Base-by-base conservation (phyloP, 805 yeast genomes). In the Lipomyces orientalis region DNA sequence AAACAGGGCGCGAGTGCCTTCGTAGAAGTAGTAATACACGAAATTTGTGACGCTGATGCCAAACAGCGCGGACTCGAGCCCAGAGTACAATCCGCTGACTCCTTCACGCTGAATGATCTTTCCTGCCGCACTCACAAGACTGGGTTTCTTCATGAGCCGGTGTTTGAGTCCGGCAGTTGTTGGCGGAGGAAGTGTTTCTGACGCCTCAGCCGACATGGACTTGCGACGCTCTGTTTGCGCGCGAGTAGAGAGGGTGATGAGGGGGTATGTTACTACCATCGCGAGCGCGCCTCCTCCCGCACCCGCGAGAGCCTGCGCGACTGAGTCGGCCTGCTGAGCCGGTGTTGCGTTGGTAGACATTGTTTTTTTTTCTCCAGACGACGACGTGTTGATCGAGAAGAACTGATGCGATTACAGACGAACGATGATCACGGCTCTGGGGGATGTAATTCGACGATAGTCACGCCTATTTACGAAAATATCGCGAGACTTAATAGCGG, bases 271-370 rank as follows among this genome's bases (percentile, higher is more conserved):
- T 52, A 92, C 87, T 0, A 89, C 85, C 89, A 92, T 90, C 1
- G 97, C 86, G 35, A 91, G 83, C 29, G 94, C 93, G 14, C 98
- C 98, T 34, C 97, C 97, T 6, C 93, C 89, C 46, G 97, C 97
- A 10, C 98, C 98, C 5, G 97, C 90, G 10, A 93, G 78, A n/a
- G 97, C 97, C 76, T 93, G 97, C 14, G 95, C 92, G 49, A 90
- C 80, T 60, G 79, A 79, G 70, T 80, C 81, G 67, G 67, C 33
- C 73, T 71, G 61, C 73, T 71, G 61, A 65, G 66, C 33, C 71
- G 71, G 60, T 74, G 67, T 76, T 74, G 60, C 10, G 49, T 43
- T 43, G 49, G 49, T n/a, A n/a, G 49, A 43, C 49, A 43, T 54
- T 33, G 37, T 52, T 46, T n/a, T 54, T 33, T 19, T 52, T 46